phyloP scores from a whole-genome alignment of 306 rosid genomes.

The Vigna radiata region DNA sequence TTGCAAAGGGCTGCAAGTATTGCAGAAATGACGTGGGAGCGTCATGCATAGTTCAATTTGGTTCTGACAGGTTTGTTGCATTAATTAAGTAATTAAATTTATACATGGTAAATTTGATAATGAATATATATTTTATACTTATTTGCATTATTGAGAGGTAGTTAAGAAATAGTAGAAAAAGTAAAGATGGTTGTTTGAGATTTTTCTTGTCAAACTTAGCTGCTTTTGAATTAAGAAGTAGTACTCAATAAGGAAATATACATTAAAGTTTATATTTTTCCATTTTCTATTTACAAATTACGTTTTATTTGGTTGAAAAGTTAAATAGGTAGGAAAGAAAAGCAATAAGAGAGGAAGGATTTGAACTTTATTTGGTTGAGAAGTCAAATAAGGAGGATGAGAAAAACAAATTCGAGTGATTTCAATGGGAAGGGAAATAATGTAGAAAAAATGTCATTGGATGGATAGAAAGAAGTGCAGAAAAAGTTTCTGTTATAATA shows the following conservation, averaged over 20 bases:
- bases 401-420: too few relatives aligned
- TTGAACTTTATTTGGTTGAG: background rate
- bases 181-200: constrained; percentile 24
- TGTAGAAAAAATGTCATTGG: background rate
- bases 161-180: background rate
- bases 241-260: background rate
- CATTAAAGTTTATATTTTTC: background rate
- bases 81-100: constrained; percentile 38
- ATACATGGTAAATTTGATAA: constrained; percentile 20
- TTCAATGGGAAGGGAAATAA: too few relatives aligned
- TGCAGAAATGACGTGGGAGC: constrained; percentile 77
- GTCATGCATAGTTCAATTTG: constrained; percentile 86
- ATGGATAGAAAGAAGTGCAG: background rate
- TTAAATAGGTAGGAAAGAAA: background rate
- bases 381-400: too few relatives aligned
- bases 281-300: constrained; percentile 1
- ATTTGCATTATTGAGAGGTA: constrained; percentile 4
- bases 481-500: background rate
- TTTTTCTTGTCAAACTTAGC: background rate
- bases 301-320: background rate
- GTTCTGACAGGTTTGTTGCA: constrained; percentile 67
- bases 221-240: constrained; percentile 4
- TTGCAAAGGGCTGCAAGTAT: constrained; percentile 93
- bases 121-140: constrained; percentile 25
- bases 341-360: background rate